A percentile compares a stretch with the other conserved stretches of the same genome.
These are phyloP conservation scores for Tolypocladium nubicola DNA, from an alignment of 2,329 filamentous ascomycete genomes.

Conservation along the genomic window DNA sequence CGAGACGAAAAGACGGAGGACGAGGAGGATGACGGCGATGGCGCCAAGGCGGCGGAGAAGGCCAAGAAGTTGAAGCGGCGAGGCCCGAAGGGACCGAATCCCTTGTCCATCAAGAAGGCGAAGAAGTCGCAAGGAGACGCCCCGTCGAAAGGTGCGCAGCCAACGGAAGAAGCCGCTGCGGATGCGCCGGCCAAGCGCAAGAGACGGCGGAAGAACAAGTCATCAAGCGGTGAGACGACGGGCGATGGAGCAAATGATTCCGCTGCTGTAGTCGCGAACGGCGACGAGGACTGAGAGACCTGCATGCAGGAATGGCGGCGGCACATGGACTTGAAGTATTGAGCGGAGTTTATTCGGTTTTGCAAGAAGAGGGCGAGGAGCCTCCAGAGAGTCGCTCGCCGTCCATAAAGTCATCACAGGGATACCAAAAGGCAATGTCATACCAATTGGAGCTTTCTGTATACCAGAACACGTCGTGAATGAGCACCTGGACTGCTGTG, in stretches of 20 bases:
- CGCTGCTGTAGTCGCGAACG: constrained; percentile 5
- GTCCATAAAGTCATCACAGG: not conserved
- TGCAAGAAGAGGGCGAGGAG: not conserved
- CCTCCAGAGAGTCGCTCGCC: not conserved
- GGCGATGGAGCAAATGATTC: constrained; percentile 5
- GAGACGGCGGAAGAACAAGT: constrained; percentile 20
- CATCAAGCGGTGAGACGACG: constrained; percentile 7
- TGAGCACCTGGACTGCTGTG: not conserved
- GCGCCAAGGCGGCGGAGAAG: constrained; percentile 23
- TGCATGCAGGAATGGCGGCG: not conserved
- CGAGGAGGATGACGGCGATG: constrained; percentile 24
- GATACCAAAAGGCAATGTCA: not conserved
- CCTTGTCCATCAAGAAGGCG: constrained; percentile 58
- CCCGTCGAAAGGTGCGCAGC: constrained; percentile 19
- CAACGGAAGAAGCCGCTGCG: constrained; percentile 9
- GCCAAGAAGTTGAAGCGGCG: constrained; percentile 47
- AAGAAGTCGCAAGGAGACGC: constrained; percentile 36
- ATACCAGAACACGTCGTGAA: not conserved
- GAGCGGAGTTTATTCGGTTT: not conserved
- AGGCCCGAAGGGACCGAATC: constrained; percentile 61
- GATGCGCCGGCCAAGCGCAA: constrained; percentile 19
- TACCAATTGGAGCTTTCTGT: not conserved
- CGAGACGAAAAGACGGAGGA: constrained; percentile 31
- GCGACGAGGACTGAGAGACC: constrained; percentile 10
- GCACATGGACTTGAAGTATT: not conserved